These are phyloP conservation scores for Angophora floribunda DNA, from an alignment of 345 rosid species.

Conservation along the genomic window DNA sequence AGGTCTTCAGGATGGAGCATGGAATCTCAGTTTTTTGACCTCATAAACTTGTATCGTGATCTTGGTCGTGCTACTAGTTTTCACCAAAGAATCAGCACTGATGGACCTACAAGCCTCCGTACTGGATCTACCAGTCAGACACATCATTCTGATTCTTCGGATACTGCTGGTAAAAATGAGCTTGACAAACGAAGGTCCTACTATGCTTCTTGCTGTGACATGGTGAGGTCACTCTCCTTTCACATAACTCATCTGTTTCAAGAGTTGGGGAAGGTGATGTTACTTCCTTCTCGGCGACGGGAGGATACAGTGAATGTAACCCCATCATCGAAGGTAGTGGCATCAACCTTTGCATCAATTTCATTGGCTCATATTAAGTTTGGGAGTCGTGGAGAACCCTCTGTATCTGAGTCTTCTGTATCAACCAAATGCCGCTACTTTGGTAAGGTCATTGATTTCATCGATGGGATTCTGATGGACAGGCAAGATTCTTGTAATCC, in stretches of 20 bases:
- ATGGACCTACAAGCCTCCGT: conserved; percentile 30
- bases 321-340: conserved; percentile 74
- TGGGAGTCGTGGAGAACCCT: conserved; percentile 42
- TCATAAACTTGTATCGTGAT: conserved; percentile 80
- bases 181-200: conserved; percentile 68
- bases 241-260: conserved; percentile 90
- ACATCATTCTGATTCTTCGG: conserved; percentile 39
- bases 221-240: conserved; percentile 76
- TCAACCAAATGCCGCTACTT: conserved; percentile 93
- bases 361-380: conserved; percentile 71
- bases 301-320: conserved; percentile 81
- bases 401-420: conserved; percentile 46
- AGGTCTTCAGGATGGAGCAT: conserved; percentile 75
- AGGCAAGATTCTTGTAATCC: conserved; percentile 91
- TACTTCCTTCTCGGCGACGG: conserved; percentile 89
- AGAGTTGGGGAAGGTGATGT: conserved; percentile 92
- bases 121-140: conserved; percentile 25
- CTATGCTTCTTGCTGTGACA: conserved; percentile 87
- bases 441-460: conserved; percentile 89
- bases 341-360: conserved; percentile 72
- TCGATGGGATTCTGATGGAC: conserved; percentile 76
- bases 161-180: conserved; percentile 41
- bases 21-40: conserved; percentile 91
- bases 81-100: conserved; percentile 51
- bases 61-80: conserved; percentile 75